Conservation (phyloP, 495 filamentous ascomycete species). For the Rostrohypoxylon terebratum region DNA sequence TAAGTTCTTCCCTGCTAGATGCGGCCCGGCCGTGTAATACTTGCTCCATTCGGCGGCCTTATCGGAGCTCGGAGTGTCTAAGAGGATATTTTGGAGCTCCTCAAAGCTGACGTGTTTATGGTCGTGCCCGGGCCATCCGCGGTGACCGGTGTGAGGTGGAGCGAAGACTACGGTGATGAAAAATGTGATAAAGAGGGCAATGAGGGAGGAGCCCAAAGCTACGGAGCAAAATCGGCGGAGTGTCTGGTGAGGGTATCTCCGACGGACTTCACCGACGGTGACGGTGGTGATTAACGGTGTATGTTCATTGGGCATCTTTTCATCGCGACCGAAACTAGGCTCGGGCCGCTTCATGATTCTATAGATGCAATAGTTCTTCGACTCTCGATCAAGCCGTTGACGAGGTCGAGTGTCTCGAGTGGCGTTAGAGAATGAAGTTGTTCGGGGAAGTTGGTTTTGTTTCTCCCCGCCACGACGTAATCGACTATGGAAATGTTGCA, state of each 20-base stretch:
- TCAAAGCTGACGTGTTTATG: constrained; percentile 64
- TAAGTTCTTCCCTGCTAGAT: constrained; percentile 89
- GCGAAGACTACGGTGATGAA: constrained; percentile 64
- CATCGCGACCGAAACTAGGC: constrained; percentile 20
- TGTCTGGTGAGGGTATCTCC: constrained; percentile 74
- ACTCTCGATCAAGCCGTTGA: background rate
- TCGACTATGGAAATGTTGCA: constrained; percentile 31
- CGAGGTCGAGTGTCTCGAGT: background rate
- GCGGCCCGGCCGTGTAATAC: constrained; percentile 90
- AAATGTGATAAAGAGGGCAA: constrained; percentile 71
- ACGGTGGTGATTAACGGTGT: constrained; percentile 73
- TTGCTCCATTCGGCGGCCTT: constrained; percentile 83
- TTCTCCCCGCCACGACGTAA: constrained; percentile 35
- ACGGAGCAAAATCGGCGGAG: constrained; percentile 80
- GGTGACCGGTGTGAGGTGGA: constrained; percentile 57
- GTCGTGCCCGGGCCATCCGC: constrained; percentile 56
- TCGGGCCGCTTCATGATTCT: constrained; percentile 30
- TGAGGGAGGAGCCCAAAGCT: constrained; percentile 66
- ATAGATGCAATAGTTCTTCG: too few species aligned
- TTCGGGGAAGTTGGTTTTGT: background rate
- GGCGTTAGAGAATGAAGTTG: constrained; percentile 18
- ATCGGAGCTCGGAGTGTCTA: constrained; percentile 74
- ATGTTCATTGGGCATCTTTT: constrained; percentile 66
- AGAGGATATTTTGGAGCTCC: constrained; percentile 76
- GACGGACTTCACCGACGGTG: constrained; percentile 62